These are phyloP conservation scores for Lasiodiplodia hormozganensis DNA, from an alignment of 2,329 filamentous ascomycete species.

Conservation along the genomic window DNA sequence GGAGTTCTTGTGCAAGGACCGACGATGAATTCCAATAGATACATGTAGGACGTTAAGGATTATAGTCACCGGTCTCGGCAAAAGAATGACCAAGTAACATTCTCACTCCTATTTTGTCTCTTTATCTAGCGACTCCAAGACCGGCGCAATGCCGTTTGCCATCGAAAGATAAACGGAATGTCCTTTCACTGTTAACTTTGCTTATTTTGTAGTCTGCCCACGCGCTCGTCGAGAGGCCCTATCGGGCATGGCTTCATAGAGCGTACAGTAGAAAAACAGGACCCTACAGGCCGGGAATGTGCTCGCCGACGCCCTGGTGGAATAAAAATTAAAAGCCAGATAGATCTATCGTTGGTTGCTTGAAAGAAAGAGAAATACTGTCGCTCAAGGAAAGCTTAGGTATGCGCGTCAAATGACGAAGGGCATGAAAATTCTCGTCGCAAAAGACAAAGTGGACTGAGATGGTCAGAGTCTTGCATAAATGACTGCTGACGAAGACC, in stretches of 20 bases:
- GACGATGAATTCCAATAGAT: background rate
- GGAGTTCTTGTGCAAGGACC: background rate
- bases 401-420: slow-evolving; percentile 22
- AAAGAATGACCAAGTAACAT: background rate
- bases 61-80: background rate
- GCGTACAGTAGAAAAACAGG: slow-evolving; percentile 14
- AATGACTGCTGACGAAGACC: background rate
- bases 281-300: background rate
- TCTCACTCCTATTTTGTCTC: background rate
- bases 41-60: background rate
- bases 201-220: background rate
- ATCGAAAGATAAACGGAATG: background rate
- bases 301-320: background rate
- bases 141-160: background rate
- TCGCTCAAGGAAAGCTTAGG: slow-evolving; percentile 20
- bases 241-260: slow-evolving; percentile 15
- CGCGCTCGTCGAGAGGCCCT: background rate
- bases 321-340: background rate
- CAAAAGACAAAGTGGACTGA: background rate
- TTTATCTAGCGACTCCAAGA: background rate
- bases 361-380: background rate
- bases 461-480: background rate
- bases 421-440: slow-evolving; percentile 1
- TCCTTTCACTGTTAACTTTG: background rate
- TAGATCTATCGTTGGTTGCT: slow-evolving; percentile 8